phyloP scores from a whole-genome alignment of 352 stramenopile genomes.

The Pythium sp. region DNA sequence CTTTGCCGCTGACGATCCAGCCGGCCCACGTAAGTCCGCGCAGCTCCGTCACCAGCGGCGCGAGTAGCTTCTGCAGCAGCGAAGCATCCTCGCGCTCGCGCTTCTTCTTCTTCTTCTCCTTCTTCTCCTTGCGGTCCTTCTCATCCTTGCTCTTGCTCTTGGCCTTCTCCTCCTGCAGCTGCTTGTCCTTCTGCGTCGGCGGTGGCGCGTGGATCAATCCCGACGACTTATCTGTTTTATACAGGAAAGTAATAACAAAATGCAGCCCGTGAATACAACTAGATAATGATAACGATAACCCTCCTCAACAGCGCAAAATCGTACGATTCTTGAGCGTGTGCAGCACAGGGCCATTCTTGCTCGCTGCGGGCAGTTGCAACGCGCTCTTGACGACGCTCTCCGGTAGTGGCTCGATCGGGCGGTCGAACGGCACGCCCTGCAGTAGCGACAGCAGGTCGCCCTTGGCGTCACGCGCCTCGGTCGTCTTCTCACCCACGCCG shows the following conservation, averaged over 20 bases:
- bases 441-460: constrained; percentile 59
- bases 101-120: constrained; percentile 84
- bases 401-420: constrained; percentile 70
- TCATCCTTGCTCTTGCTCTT: constrained; percentile 60
- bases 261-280: not conserved
- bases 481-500: constrained; percentile 48
- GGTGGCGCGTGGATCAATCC: constrained; percentile 69
- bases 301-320: constrained; percentile 3
- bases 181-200: constrained; percentile 33
- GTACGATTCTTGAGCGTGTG: constrained; percentile 41
- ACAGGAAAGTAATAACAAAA: constrained; percentile 1
- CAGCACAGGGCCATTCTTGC: constrained; percentile 52
- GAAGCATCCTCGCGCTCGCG: constrained; percentile 69
- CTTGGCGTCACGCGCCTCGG: constrained; percentile 36
- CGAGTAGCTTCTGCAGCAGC: constrained; percentile 72
- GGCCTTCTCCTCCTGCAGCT: constrained; percentile 40
- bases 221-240: constrained; percentile 29
- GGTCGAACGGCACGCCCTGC: constrained; percentile 73
- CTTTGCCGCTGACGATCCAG: constrained; percentile 73
- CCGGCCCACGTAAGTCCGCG: constrained; percentile 65
- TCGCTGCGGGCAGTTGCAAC: constrained; percentile 59
- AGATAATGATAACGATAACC: not conserved
- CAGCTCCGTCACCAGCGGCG: constrained; percentile 61
- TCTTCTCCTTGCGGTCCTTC: constrained; percentile 78
- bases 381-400: constrained; percentile 72